Conservation (phyloP, 176 grass and related monocot species). For the Zea luxurians region DNA sequence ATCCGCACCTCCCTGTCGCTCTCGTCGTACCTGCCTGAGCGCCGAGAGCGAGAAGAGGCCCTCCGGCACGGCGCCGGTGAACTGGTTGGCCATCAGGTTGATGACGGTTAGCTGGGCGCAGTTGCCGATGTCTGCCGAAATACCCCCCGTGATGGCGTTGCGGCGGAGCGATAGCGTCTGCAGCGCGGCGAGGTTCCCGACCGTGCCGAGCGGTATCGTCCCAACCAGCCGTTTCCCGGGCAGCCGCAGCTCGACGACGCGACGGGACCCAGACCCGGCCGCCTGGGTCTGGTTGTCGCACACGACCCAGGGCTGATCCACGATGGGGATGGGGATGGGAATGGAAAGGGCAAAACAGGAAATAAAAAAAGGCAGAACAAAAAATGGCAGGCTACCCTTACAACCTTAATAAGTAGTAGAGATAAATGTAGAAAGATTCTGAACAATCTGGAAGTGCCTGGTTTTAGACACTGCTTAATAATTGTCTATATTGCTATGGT, state of each 20-base stretch:
- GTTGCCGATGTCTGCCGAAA: constrained; percentile 57
- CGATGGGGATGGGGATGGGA: too few species aligned
- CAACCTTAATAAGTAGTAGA: too few species aligned
- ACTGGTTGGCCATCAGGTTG: constrained; percentile 38
- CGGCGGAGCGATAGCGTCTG: constrained; percentile 57
- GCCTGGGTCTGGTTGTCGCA: constrained; percentile 30
- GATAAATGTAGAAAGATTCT: too few species aligned
- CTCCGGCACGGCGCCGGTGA: constrained; percentile 50
- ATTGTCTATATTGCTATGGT: too few species aligned
- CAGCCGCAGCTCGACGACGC: constrained; percentile 54
- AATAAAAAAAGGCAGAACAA: too few species aligned
- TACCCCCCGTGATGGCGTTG: constrained; percentile 57
- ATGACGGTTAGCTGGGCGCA: constrained; percentile 39
- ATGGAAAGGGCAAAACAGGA: too few species aligned
- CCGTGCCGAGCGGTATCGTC: constrained; percentile 45
- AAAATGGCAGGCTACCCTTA: too few species aligned
- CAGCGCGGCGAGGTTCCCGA: constrained; percentile 83
- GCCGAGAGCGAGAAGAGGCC: constrained; percentile 60
- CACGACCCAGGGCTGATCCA: too few species aligned
- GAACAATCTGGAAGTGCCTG: too few species aligned
- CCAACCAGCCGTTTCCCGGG: constrained; percentile 42
- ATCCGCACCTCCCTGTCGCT: too few species aligned
- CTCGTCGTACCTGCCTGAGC: constrained; percentile 49
- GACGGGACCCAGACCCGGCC: not conserved
- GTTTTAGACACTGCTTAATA: too few species aligned